A percentile compares a stretch with the other conserved stretches of the same genome.
Evolutionary conservation across 305 asterid genomes (phyloP).

Genomic region (Solanum aculeatissimum): DNA sequence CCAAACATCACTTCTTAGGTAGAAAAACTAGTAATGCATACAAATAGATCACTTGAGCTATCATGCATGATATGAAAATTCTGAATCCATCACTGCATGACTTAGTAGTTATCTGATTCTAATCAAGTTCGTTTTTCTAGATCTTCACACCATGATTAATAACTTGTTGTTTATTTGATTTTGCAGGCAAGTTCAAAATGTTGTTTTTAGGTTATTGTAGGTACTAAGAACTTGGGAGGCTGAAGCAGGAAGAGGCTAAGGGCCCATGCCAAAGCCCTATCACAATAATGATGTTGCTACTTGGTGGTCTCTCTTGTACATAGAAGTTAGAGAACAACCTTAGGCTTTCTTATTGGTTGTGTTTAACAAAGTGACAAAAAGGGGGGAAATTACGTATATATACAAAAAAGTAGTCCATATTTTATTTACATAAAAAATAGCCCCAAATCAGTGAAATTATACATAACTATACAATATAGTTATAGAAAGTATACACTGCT

Average conservation of each 20-base stretch:
- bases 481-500: too few relatives aligned
- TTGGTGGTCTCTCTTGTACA: not conserved
- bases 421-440: too few relatives aligned
- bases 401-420: too few relatives aligned
- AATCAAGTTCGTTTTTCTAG: not conserved
- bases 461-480: too few relatives aligned
- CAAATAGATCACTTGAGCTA: not conserved
- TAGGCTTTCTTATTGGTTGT: not conserved
- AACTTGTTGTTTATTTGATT: not conserved
- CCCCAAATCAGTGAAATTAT: too few relatives aligned
- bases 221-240: not conserved
- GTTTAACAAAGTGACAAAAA: not conserved
- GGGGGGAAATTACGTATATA: too few relatives aligned
- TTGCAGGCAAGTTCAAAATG: not conserved
- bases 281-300: not conserved
- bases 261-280: not conserved
- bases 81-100: not conserved
- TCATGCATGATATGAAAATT: not conserved
- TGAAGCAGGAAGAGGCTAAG: not conserved
- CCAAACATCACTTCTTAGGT: not conserved
- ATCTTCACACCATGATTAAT: too few relatives aligned
- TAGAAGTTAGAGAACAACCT: not conserved
- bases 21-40: not conserved
- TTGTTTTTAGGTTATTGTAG: not conserved
- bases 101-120: not conserved